A percentile compares a stretch with the other conserved stretches of the same genome.
Conservation (phyloP, 2,329 filamentous ascomycete species). For the Diplodia intermedia region DNA sequence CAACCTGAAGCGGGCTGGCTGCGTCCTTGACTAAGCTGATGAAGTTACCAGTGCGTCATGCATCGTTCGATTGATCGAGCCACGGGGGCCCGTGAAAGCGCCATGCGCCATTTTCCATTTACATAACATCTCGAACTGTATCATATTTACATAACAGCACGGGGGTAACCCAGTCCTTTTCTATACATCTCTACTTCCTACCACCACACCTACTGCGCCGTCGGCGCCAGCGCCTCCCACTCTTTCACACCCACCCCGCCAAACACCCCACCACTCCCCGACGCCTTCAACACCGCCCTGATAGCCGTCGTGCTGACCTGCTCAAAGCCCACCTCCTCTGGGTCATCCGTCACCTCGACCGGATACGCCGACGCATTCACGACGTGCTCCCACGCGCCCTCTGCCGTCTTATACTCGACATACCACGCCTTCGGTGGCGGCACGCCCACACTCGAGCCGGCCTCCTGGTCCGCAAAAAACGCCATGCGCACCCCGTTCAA, state of each 20-base stretch:
- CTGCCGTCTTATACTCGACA: slow-evolving; percentile 32
- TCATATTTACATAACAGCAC: background rate
- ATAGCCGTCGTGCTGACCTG: slow-evolving; percentile 30
- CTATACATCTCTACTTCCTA: background rate
- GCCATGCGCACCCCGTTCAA: slow-evolving; percentile 37
- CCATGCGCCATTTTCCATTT: too few species aligned
- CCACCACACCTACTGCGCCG: slow-evolving; percentile 20
- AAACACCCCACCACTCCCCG: slow-evolving; percentile 30
- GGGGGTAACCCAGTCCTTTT: background rate
- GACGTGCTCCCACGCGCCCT: slow-evolving; percentile 36
- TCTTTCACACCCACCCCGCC: slow-evolving; percentile 35
- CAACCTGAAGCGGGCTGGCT: too few species aligned
- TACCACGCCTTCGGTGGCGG: slow-evolving; percentile 35
- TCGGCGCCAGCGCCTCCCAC: slow-evolving; percentile 34
- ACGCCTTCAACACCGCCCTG: slow-evolving; percentile 32
- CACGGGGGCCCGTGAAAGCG: too few species aligned
- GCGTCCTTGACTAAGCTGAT: too few species aligned
- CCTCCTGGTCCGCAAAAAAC: slow-evolving; percentile 35
- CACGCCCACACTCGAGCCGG: slow-evolving; percentile 34
- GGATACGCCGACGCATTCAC: slow-evolving; percentile 37
- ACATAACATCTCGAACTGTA: background rate
- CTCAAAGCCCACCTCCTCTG: slow-evolving; percentile 41
- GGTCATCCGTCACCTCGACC: slow-evolving; percentile 39
- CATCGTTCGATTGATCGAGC: too few species aligned
- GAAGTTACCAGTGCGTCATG: too few species aligned